Evolutionary conservation across 2,329 filamentous ascomycete genomes (phyloP), one percentile per base, ranked within the genome.

Genomic region (Lachnellula occidentalis): DNA sequence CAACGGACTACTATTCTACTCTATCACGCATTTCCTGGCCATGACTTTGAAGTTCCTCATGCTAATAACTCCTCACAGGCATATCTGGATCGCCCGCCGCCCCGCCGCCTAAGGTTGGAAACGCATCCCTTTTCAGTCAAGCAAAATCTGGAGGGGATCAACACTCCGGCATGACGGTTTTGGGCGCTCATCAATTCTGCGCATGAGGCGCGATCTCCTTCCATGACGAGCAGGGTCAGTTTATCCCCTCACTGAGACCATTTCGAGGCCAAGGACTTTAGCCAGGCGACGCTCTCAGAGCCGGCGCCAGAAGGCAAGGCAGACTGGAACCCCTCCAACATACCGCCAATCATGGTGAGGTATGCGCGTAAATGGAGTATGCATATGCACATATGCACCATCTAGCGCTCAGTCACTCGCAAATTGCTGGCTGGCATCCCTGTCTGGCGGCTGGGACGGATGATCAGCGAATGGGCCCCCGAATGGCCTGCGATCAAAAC

Each of bases 1-100:
- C 42, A 19, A 24, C 11, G 41, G n/a, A 34, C 34, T 54, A 27
- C 15, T 19, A 27, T 50, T 22, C 48, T 53, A 21, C 11, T 19
- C 12, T 22, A 34, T 17, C 19, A 19, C n/a, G 15, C 15, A 41
- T 34, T 37, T 14, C 34, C 24, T 27, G 27, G 27, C 27, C 7
- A 8, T 9, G 17, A 36, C 17, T 21, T 27, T 34, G 34, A 46
- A 54, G 41, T 45, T 37, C 45, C 21, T 52, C 34, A 45, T 43
- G 24, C 17, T 24, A 17, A 19, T 34, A 45, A 21, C 41, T n/a
- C 54, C 37, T 48, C 46, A 48, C 48, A 68, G 66, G 61, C 66
- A 68, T 49, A 62, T 68, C 24, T 68, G 65, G 65, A 66, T 53
- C 37, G 66, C 66, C 45, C 63, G 64, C 37, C 63, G 63, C 15